These are phyloP conservation scores for Fusarium armeniacum DNA, from an alignment of 2,329 filamentous ascomycete genomes.

Conservation along the genomic window DNA sequence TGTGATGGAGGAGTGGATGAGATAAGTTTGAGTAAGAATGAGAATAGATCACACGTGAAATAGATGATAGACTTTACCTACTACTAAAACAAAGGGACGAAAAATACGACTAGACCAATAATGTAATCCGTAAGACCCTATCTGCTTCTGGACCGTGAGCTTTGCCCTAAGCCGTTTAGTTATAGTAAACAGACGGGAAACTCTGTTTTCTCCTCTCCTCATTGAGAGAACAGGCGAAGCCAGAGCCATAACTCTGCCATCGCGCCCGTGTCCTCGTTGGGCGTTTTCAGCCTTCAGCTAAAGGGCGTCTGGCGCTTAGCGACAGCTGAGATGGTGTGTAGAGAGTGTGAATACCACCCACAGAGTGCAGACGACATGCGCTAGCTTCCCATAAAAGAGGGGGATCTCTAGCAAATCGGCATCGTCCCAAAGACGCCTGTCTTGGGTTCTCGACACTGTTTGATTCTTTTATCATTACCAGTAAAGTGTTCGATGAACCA, in stretches of 20 bases:
- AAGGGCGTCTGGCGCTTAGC: conserved; percentile 42
- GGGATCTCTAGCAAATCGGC: conserved; percentile 33
- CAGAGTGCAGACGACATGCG: conserved; percentile 17
- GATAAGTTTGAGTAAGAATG: not conserved
- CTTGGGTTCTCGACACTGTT: conserved; percentile 13
- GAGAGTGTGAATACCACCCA: conserved; percentile 30
- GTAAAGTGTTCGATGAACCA: too few species aligned
- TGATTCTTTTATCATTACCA: not conserved
- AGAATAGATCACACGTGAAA: conserved; percentile 29
- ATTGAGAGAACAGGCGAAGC: conserved; percentile 5
- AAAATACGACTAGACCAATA: not conserved
- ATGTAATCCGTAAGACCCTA: conserved; percentile 2
- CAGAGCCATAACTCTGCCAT: not conserved
- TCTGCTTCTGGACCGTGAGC: conserved; percentile 17
- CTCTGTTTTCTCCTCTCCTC: conserved; percentile 37
- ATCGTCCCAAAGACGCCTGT: conserved; percentile 25
- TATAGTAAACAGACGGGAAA: conserved; percentile 8
- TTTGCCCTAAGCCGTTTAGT: conserved; percentile 15
- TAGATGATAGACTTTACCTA: not conserved
- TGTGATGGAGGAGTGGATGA: conserved; percentile 12
- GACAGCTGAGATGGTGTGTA: conserved; percentile 43
- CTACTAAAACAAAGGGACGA: conserved; percentile 17
- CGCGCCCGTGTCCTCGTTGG: conserved; percentile 18
- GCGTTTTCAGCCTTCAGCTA: conserved; percentile 11
- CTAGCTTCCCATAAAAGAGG: conserved; percentile 30